Base-by-base conservation (phyloP, 2,329 filamentous ascomycete species). In the Fusarium euwallaceae region DNA sequence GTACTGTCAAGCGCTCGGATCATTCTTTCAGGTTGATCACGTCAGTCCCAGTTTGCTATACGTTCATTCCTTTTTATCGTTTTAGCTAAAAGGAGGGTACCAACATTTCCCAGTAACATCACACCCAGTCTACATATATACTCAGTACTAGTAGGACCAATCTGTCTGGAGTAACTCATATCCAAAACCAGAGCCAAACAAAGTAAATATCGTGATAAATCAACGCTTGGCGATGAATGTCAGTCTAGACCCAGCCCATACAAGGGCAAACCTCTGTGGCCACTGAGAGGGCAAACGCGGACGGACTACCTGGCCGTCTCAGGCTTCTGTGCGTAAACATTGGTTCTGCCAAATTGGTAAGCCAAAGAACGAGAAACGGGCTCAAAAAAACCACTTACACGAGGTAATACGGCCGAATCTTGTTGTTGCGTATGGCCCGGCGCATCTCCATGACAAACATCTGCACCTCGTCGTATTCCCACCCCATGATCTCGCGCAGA, bases 401-500 rank as follows among this genome's bases (percentile, higher is more conserved):
- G 27, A 64, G 51, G 27, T 59, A 64, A 27, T 64, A 58, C 1
- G 62, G 62, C 8, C 62, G 62, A 6, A 64, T 58, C 37, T 59
- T 64, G n/a, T 37, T 27, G 17, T 64, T n/a, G 4, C 51, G 51
- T 29, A 73, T 66, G 5, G 69, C 66, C 14, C 51, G 64, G 4
- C 71, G 69, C 71, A 73, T 73, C 63, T 63, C 67, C 48, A 62
- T 27, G 4, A 73, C 69, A 12, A 73, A 66, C 4, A 67, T 10
- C 45, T 61, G 55, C 3, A 73, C 63, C 51, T 69, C 63, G 2
- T 39, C 45, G 16, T 72, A 71, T 17, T 71, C 56, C 66, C 69
- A 69, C 3, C 65, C 69, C 66, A 72, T 69, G 1, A 73, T 56
- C 48, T 72, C 37, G 8, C 62, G 55, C 2, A 73, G 48, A 1